A percentile compares a stretch with the other conserved stretches of the same genome.
Evolutionary conservation across 2,329 filamentous ascomycete genomes (phyloP).

Genomic region (Canariomyces notabilis): DNA sequence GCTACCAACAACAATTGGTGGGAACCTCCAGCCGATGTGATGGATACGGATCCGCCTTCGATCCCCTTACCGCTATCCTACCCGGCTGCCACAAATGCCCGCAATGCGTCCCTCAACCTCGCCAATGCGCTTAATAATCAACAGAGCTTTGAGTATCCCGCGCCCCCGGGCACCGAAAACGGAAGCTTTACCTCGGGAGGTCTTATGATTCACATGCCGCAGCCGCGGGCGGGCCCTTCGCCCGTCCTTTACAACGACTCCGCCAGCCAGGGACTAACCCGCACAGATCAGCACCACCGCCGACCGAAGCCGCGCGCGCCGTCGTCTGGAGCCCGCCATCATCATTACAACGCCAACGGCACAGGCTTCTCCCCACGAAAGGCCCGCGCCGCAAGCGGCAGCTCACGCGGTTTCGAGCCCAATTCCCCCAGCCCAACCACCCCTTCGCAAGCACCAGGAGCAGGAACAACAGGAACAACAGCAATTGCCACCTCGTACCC

Average conservation of each 20-base stretch:
- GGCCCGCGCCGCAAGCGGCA: conserved; percentile 26
- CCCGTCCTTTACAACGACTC: conserved; percentile 31
- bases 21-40: conserved; percentile 23
- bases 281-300: conserved; percentile 9
- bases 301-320: conserved; percentile 45
- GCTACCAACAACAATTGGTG: conserved; percentile 27
- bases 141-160: conserved; percentile 12
- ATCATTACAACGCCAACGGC: conserved; percentile 34
- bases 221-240: conserved; percentile 36
- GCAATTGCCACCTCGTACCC: too few species aligned
- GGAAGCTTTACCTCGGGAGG: conserved; percentile 26
- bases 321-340: conserved; percentile 49
- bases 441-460: too few species aligned
- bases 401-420: conserved; percentile 16
- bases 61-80: background rate
- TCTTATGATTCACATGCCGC: conserved; percentile 53
- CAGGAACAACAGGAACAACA: background rate
- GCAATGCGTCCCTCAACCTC: conserved; percentile 35
- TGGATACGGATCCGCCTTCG: conserved; percentile 13
- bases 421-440: conserved; percentile 7
- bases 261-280: conserved; percentile 1
- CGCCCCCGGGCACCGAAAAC: conserved; percentile 9
- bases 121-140: conserved; percentile 37
- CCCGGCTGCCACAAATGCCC: conserved; percentile 9
- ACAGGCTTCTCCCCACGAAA: conserved; percentile 39